Percentiles rank a stretch among this genome's conserved stretches.
Evolutionary conservation across 2,329 filamentous ascomycete species (phyloP).

Genomic region (Exophiala sp.): DNA sequence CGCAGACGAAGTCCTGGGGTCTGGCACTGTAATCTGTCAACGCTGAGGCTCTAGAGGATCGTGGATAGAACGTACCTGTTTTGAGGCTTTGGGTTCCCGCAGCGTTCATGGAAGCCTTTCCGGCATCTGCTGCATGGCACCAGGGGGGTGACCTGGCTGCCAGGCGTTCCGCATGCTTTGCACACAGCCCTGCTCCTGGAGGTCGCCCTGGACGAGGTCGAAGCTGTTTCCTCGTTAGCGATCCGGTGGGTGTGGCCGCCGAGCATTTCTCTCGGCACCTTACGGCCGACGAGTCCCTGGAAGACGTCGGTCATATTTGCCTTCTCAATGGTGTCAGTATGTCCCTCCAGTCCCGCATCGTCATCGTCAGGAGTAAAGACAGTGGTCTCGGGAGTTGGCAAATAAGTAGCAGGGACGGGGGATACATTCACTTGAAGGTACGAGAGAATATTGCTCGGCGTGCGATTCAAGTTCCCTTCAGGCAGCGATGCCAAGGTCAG

Average conservation of each 20-base stretch:
- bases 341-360: neutral
- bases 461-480: neutral
- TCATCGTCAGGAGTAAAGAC: neutral
- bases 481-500: neutral
- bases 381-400: neutral
- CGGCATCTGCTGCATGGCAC: conserved; percentile 17
- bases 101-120: conserved; percentile 19
- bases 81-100: conserved; percentile 20
- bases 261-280: neutral
- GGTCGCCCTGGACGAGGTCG: conserved; percentile 10
- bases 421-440: neutral
- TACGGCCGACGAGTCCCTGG: neutral
- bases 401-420: neutral
- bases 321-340: neutral
- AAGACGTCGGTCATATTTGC: neutral
- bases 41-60: neutral
- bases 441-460: neutral
- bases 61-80: conserved; percentile 7
- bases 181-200: conserved; percentile 13
- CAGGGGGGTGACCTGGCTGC: conserved; percentile 11
- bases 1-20: conserved; percentile 20
- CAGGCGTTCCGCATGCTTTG: conserved; percentile 17
- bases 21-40: conserved; percentile 9
- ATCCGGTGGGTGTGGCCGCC: neutral
- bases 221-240: conserved; percentile 10